Conservation (phyloP, 768 basidiomycete genomes). For the Xerocomus potaroensis region DNA sequence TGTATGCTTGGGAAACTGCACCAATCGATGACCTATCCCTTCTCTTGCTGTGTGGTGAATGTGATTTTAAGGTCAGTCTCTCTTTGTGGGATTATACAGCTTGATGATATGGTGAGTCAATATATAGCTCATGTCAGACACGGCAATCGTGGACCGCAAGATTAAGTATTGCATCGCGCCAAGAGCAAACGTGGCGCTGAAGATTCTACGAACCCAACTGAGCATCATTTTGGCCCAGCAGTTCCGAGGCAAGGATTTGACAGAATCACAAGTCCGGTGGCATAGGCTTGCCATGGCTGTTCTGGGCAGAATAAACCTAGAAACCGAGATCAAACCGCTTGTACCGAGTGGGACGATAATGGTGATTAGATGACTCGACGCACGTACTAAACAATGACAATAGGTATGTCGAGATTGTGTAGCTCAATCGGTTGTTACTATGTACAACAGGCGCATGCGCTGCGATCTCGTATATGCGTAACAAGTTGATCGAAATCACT, state of each 20-base stretch:
- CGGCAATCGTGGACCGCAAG: conserved; percentile 81
- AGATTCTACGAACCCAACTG: conserved; percentile 67
- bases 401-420: neutral
- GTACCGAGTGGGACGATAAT: conserved; percentile 11
- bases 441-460: too few species aligned
- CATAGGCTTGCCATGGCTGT: conserved; percentile 64
- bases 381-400: neutral
- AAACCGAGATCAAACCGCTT: conserved; percentile 19
- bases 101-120: conserved; percentile 2
- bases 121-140: conserved; percentile 62
- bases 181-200: conserved; percentile 75
- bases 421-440: too few species aligned
- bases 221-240: conserved; percentile 55
- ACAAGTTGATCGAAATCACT: too few species aligned
- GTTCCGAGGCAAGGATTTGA: conserved; percentile 59
- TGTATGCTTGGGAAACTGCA: conserved; percentile 92
- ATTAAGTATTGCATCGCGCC: conserved; percentile 66
- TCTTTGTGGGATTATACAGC: neutral
- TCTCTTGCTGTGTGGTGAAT: conserved; percentile 82
- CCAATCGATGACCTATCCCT: conserved; percentile 83
- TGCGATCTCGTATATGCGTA: too few species aligned
- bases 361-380: conserved; percentile 13
- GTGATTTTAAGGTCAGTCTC: conserved; percentile 72
- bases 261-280: conserved; percentile 62
- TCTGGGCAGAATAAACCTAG: conserved; percentile 49